A percentile compares a stretch with the other conserved stretches of the same genome.
Conservation (phyloP, 2,329 filamentous ascomycete genomes). For the Dactylellina haptotyla region DNA sequence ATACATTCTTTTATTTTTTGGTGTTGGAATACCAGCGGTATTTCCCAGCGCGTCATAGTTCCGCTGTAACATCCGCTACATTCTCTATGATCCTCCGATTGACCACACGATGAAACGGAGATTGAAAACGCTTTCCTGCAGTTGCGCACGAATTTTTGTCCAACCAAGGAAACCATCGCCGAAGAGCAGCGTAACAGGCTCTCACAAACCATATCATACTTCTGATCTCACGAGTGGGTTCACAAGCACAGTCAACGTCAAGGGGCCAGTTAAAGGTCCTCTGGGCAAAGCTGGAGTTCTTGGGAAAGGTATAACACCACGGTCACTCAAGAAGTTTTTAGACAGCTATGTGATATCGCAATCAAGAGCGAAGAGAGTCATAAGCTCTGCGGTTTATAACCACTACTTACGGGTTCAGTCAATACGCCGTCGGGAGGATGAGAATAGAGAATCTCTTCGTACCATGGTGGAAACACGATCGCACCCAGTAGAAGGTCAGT, state of each 20-base stretch:
- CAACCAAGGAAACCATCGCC: not conserved
- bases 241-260: constrained; percentile 54
- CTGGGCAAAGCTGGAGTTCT: constrained; percentile 51
- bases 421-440: constrained; percentile 77
- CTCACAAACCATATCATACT: constrained; percentile 34
- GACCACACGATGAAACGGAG: constrained; percentile 32
- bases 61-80: too few relatives aligned
- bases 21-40: not conserved
- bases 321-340: constrained; percentile 81
- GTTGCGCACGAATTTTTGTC: not conserved
- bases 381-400: constrained; percentile 93
- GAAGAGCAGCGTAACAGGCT: not conserved
- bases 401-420: constrained; percentile 91
- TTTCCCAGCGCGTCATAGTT: not conserved
- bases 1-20: too few relatives aligned
- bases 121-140: constrained; percentile 18
- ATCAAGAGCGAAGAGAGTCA: constrained; percentile 90
- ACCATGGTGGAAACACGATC: constrained; percentile 63
- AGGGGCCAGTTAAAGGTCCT: constrained; percentile 54
- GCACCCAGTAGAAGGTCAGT: constrained; percentile 81
- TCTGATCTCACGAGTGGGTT: constrained; percentile 56
- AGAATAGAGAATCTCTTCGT: constrained; percentile 68
- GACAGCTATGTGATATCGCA: constrained; percentile 98
- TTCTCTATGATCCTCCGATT: not conserved
- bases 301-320: constrained; percentile 47